A percentile compares a stretch with the other conserved stretches of the same genome.
Conservation (phyloP, 2,329 filamentous ascomycete genomes). For the Blumeria hordei region DNA sequence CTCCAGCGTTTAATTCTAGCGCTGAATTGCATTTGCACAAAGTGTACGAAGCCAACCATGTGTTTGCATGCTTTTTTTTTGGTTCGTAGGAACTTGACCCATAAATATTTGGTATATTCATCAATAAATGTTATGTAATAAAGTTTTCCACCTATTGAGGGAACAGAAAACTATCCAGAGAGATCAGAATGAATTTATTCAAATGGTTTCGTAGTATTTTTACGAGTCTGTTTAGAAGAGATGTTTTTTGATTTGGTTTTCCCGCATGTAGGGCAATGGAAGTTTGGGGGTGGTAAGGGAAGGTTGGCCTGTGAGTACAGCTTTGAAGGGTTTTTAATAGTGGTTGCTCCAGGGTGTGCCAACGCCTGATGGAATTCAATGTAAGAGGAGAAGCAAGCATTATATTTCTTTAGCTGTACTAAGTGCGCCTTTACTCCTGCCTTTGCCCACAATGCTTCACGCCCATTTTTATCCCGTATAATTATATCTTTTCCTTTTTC, state of each 20-base stretch:
- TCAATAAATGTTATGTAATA: neutral
- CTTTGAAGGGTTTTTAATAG: neutral
- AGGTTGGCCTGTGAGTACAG: neutral
- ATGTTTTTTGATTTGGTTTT: neutral
- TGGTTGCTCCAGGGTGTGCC: neutral
- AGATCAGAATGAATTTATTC: neutral
- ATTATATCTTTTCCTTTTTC: neutral
- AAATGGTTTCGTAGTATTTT: neutral
- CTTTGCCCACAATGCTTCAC: neutral
- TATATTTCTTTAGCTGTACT: neutral
- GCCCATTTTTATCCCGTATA: neutral
- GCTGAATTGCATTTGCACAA: neutral
- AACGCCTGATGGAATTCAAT: neutral
- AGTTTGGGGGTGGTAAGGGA: neutral
- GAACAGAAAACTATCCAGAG: neutral
- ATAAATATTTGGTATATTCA: neutral
- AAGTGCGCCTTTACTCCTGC: neutral
- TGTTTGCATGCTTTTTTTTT: neutral
- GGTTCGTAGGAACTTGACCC: neutral
- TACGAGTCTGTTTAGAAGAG: neutral
- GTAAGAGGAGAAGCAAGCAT: neutral
- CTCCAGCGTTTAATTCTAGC: neutral
- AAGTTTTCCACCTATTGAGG: neutral
- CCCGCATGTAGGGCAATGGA: neutral
- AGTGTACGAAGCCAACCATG: neutral